Conservation (phyloP, 352 stramenopile species). For the Globisporangium emineosum region DNA sequence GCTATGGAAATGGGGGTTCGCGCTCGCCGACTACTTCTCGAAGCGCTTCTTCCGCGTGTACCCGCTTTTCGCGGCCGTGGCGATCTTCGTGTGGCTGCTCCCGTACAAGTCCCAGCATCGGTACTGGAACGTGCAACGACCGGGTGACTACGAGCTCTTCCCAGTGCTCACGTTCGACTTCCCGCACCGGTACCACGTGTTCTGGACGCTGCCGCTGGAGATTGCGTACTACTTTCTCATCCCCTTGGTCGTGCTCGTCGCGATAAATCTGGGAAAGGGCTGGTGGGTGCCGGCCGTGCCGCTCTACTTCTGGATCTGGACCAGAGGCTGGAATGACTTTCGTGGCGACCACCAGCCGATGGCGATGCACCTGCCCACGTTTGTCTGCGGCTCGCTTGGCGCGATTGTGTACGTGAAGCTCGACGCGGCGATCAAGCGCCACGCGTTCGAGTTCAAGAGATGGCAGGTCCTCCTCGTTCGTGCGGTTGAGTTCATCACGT, state of each 20-base stretch:
- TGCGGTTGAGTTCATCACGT: slow-evolving; percentile 14
- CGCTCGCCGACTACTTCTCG: slow-evolving; percentile 36
- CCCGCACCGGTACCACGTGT: slow-evolving; percentile 36
- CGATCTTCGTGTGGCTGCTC: slow-evolving; percentile 29
- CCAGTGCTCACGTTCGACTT: slow-evolving; percentile 30
- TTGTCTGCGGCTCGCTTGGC: slow-evolving; percentile 32
- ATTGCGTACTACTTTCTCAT: slow-evolving; percentile 44
- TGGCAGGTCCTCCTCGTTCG: slow-evolving; percentile 15
- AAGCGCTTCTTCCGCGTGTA: slow-evolving; percentile 60
- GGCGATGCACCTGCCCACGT: slow-evolving; percentile 30
- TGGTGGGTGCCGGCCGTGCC: slow-evolving; percentile 25
- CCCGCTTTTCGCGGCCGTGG: slow-evolving; percentile 38
- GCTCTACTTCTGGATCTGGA: slow-evolving; percentile 28
- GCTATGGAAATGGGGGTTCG: slow-evolving; percentile 13
- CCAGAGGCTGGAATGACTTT: slow-evolving; percentile 21
- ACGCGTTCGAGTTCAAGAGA: slow-evolving; percentile 14
- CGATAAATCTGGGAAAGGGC: background rate
- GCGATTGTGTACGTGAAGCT: slow-evolving; percentile 26
- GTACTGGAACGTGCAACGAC: slow-evolving; percentile 16
- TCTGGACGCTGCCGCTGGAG: slow-evolving; percentile 53
- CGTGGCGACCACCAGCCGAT: slow-evolving; percentile 19
- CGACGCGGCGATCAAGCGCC: slow-evolving; percentile 14
- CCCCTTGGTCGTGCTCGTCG: slow-evolving; percentile 25
- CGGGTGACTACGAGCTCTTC: slow-evolving; percentile 22
- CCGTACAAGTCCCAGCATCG: slow-evolving; percentile 31